Evolutionary conservation across 352 stramenopile species (phyloP).

Genomic region (Aphanomyces invadans): DNA sequence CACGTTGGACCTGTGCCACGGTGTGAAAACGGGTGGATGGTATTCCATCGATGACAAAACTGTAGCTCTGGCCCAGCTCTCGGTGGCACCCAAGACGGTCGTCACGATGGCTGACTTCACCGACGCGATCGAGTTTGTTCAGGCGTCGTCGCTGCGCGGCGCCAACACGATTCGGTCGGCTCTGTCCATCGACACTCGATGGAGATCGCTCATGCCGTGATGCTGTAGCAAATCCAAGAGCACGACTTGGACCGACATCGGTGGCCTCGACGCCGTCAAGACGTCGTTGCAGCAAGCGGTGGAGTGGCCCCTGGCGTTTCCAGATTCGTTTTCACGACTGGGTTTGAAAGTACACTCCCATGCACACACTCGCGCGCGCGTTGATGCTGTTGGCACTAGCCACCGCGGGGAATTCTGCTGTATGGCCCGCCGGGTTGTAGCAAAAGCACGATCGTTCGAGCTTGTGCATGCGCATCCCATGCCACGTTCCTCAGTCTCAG

Average conservation of each 20-base stretch:
- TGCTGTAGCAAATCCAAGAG: background rate
- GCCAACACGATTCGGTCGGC: constrained; percentile 42
- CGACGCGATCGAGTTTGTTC: constrained; percentile 56
- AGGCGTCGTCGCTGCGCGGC: constrained; percentile 56
- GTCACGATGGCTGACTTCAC: constrained; percentile 70
- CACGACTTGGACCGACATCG: constrained; percentile 58
- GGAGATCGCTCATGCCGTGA: too few species aligned
- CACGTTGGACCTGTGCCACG: background rate
- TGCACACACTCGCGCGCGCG: too few species aligned
- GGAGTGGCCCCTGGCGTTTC: constrained; percentile 82
- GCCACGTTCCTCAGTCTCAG: constrained; percentile 83
- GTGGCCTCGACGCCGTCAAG: constrained; percentile 61
- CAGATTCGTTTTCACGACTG: constrained; percentile 59
- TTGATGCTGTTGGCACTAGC: too few species aligned
- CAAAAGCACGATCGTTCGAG: constrained; percentile 86
- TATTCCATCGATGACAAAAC: background rate
- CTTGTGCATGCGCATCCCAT: constrained; percentile 59
- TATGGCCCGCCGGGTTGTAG: constrained; percentile 87
- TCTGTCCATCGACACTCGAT: constrained; percentile 27
- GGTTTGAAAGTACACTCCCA: constrained; percentile 52
- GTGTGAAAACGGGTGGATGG: background rate
- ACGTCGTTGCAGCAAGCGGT: constrained; percentile 73
- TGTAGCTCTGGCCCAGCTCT: background rate
- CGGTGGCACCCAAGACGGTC: constrained; percentile 13
- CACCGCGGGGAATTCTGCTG: constrained; percentile 75